Percentiles rank a stretch among this genome's conserved stretches.
Evolutionary conservation across 2,329 filamentous ascomycete species (phyloP).

Genomic region (Zasmidium cellare): DNA sequence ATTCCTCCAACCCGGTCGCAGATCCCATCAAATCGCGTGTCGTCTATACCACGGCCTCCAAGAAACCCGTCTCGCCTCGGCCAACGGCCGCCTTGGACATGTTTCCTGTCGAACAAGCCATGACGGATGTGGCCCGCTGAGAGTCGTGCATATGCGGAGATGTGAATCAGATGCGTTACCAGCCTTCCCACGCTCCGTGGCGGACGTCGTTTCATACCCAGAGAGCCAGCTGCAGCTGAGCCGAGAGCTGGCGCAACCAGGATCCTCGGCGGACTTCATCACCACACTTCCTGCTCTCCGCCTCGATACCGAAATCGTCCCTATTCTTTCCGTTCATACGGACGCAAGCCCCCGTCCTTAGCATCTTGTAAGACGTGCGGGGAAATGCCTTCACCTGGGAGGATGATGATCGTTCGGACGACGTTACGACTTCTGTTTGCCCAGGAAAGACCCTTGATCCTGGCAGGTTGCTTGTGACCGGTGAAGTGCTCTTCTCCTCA

Average conservation of each 20-base stretch:
- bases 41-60: not conserved
- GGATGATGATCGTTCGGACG: not conserved
- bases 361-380: not conserved
- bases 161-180: not conserved
- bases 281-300: not conserved
- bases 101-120: not conserved
- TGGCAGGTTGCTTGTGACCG: not conserved
- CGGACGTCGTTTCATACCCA: not conserved
- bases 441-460: not conserved
- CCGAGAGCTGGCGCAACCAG: not conserved
- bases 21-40: not conserved
- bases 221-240: not conserved
- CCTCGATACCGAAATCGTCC: not conserved
- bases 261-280: not conserved
- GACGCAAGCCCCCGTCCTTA: not conserved
- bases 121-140: not conserved
- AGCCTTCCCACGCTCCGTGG: not conserved
- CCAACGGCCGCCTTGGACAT: not conserved
- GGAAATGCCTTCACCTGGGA: not conserved
- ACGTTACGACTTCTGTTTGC: not conserved
- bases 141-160: not conserved
- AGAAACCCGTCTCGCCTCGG: not conserved
- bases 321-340: not conserved
- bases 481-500: not conserved
- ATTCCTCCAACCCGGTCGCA: not conserved